Evolutionary conservation across 176 grass and related monocot genomes (phyloP).

Genomic region (Luzula sylvatica): DNA sequence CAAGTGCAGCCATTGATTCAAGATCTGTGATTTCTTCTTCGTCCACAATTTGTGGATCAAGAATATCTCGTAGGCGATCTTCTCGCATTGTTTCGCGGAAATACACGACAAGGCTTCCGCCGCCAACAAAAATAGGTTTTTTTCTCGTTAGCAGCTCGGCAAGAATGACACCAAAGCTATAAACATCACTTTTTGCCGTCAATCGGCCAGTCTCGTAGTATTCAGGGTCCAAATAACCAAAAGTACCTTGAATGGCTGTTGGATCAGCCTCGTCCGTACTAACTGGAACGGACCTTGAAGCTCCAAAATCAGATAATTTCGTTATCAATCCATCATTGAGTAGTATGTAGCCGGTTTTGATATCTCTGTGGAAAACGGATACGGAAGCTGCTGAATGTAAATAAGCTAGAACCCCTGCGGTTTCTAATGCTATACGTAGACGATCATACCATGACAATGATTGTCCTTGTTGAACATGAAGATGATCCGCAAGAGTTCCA

Average conservation of each 20-base stretch:
- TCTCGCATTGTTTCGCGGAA: not conserved
- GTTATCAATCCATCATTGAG: not conserved
- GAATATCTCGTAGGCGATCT: not conserved
- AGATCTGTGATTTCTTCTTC: not conserved
- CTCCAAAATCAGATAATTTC: slow-evolving; percentile 14
- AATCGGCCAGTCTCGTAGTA: not conserved
- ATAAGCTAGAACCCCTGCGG: slow-evolving; percentile 3
- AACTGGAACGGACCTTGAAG: not conserved
- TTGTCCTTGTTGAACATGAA: not conserved
- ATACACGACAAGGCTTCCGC: not conserved
- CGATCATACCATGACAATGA: slow-evolving; percentile 5
- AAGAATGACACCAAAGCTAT: not conserved
- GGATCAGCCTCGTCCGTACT: not conserved
- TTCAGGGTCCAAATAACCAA: not conserved
- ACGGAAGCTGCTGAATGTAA: slow-evolving; percentile 8
- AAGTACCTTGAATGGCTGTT: not conserved
- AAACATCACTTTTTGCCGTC: slow-evolving; percentile 1
- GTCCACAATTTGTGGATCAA: not conserved
- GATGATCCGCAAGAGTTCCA: slow-evolving; percentile 8
- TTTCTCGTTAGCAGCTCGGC: not conserved
- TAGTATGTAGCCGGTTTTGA: slow-evolving; percentile 9
- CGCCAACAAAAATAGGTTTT: not conserved
- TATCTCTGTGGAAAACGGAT: slow-evolving; percentile 17
- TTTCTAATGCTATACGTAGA: slow-evolving; percentile 1
- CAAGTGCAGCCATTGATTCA: not conserved